Conservation (phyloP, 1,284 basidiomycete genomes). For the Heterobasidion annosum region DNA sequence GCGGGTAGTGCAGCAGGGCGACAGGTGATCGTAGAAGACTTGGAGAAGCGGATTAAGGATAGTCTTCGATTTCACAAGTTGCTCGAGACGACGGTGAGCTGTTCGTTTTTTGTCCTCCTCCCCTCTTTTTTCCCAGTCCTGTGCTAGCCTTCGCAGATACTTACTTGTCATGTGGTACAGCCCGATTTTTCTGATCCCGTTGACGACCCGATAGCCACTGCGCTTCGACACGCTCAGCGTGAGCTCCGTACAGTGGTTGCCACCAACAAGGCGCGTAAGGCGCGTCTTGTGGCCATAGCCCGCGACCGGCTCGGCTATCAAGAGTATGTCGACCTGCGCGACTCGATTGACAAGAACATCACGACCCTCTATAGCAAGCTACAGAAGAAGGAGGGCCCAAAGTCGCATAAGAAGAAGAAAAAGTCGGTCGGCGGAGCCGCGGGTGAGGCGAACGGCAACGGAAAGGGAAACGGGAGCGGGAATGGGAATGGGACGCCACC, state of each 20-base stretch:
- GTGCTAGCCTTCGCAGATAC: not conserved
- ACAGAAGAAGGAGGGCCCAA: slow-evolving; percentile 66
- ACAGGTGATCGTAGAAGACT: slow-evolving; percentile 61
- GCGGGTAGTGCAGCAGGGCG: slow-evolving; percentile 65
- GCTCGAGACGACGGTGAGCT: slow-evolving; percentile 45
- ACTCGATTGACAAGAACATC: slow-evolving; percentile 79
- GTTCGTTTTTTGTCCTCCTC: not conserved
- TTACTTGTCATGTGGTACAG: slow-evolving; percentile 28
- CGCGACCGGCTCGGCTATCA: slow-evolving; percentile 84
- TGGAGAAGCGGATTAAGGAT: slow-evolving; percentile 62
- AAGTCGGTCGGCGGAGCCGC: slow-evolving; percentile 31
- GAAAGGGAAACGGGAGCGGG: slow-evolving; percentile 1
- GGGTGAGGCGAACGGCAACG: slow-evolving; percentile 22
- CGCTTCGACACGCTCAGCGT: slow-evolving; percentile 83
- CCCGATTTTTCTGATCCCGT: slow-evolving; percentile 72
- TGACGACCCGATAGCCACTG: slow-evolving; percentile 89
- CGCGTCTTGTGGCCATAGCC: slow-evolving; percentile 69
- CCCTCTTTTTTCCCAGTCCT: not conserved
- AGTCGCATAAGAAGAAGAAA: slow-evolving; percentile 62
- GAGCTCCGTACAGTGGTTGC: slow-evolving; percentile 70
- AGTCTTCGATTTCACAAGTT: slow-evolving; percentile 66
- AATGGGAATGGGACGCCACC: slow-evolving; percentile 10
- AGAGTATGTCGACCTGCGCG: slow-evolving; percentile 76
- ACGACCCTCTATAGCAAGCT: slow-evolving; percentile 59
- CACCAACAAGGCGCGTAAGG: slow-evolving; percentile 78